Percentiles rank a stretch among this genome's conserved stretches.
phyloP scores from a whole-genome alignment of 805 yeast genomes.

The Kluyveromyces dobzhanskii region DNA sequence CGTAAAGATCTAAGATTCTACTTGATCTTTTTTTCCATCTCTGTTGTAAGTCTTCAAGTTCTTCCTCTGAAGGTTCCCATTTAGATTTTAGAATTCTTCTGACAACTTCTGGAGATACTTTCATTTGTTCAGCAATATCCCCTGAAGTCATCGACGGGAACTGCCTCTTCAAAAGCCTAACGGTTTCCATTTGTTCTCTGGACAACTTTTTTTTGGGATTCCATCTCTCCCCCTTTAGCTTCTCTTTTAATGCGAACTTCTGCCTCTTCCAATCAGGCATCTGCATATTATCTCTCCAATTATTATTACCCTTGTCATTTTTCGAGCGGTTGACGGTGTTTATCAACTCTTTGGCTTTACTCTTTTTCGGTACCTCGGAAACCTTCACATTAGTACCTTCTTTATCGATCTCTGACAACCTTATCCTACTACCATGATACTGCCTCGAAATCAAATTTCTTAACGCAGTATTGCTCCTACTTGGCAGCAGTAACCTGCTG shows the following conservation, averaged over 20 bases:
- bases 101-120: conserved; percentile 73
- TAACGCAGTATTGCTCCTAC: no score
- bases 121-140: conserved; percentile 55
- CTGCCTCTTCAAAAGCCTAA: conserved; percentile 45
- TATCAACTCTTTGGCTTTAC: conserved; percentile 13
- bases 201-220: conserved; percentile 60
- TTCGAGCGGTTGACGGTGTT: conserved; percentile 12
- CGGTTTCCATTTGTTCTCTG: conserved; percentile 58
- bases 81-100: conserved; percentile 69
- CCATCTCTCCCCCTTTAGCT: conserved; percentile 54
- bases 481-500: no score
- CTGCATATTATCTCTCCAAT: conserved; percentile 34
- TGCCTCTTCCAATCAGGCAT: conserved; percentile 68
- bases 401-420: no score
- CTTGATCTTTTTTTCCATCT: conserved; percentile 50
- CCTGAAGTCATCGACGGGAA: conserved; percentile 53
- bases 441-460: no score
- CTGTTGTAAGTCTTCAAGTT: conserved; percentile 31
- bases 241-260: conserved; percentile 51
- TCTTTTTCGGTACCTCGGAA: neutral
- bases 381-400: no score
- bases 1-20: conserved; percentile 25
- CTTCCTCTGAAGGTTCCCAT: conserved; percentile 66
- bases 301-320: conserved; percentile 10
- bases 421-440: no score